These are phyloP conservation scores for Cercospora citrullina DNA, from an alignment of 2,329 filamentous ascomycete genomes.

Conservation along the genomic window DNA sequence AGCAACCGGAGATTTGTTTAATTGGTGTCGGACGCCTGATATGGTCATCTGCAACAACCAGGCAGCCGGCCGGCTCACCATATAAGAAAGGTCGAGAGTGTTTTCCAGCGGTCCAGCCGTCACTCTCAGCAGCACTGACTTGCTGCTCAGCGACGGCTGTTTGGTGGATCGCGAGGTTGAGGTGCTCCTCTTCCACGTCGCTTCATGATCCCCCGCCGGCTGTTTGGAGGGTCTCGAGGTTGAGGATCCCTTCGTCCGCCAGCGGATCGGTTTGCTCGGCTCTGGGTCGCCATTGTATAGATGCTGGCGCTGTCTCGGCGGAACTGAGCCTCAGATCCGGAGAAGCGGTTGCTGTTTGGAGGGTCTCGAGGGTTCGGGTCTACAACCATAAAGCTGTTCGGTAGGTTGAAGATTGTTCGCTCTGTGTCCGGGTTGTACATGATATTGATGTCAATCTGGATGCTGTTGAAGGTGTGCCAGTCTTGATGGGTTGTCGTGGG, in stretches of 20 bases:
- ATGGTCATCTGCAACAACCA: not conserved
- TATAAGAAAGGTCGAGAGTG: conserved; percentile 4
- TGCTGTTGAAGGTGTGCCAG: not conserved
- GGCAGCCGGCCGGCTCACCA: not conserved
- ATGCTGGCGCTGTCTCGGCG: not conserved
- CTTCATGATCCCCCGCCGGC: not conserved
- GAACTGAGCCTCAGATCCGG: not conserved
- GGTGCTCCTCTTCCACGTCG: not conserved
- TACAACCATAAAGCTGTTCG: not conserved
- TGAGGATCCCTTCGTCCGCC: not conserved
- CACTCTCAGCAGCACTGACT: not conserved
- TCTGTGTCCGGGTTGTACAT: conserved; percentile 8
- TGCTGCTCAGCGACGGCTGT: conserved; percentile 9
- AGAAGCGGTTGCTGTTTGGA: conserved; percentile 5
- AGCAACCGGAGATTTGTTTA: not conserved
- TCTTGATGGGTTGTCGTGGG: not conserved
- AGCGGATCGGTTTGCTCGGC: not conserved
- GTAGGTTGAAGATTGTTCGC: not conserved
- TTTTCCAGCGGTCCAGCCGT: conserved; percentile 15
- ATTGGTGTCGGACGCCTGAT: conserved; percentile 2
- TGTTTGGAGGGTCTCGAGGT: conserved; percentile 7
- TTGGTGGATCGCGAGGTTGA: conserved; percentile 6
- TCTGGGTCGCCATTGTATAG: not conserved
- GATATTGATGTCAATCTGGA: not conserved
- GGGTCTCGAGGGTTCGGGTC: conserved; percentile 7